Evolutionary conservation across 2,329 filamentous ascomycete species (phyloP), one percentile per base, ranked within the genome.

Genomic region (Cercospora brassicicola): DNA sequence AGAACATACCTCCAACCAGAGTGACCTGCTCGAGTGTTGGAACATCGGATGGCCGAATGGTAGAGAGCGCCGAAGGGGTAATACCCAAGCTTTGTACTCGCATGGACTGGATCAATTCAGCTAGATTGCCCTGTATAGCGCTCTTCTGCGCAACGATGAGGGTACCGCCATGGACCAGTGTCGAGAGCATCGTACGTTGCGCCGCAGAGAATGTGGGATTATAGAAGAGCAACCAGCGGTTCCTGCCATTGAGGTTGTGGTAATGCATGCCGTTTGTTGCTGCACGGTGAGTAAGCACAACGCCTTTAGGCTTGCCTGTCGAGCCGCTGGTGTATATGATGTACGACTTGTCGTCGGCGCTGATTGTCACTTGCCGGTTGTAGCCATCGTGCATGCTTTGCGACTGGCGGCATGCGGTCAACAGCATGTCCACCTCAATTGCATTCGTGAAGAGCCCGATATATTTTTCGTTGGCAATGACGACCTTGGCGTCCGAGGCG

Each of bases 301-400:
- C 90, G 1, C 91, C 91, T 75, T 95, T 94, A 0, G 91, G 92
- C 0, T 81, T 83, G 0, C 91, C 92, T 0, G 91, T 94, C 36
- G 90, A 94, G 2, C 92, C 92, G 7, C 36, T 51, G 9, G 64
- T 66, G 39, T 51, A 66, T 36, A 66, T 33, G 23, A 66, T 48
- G 48, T 66, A 66, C 18, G 36, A 57, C 26, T 66, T 28, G 30
- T 56, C 30, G 18, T 59, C 55, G 10, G 26, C 13, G n/a, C n/a
- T 18, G 31, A 59, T 59, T 18, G 55, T 11, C 9, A 59, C 26
- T 31, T 59, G 55, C 28, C 28, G 55, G 11, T 30, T 59, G 26
- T 31, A 26, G 55, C 55, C 55, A 30, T 59, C 55, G 55, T 30
- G 28, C 26, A 30, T 31, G n/a, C 18, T 26, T 28, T 39, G 31